Evolutionary conservation across 75 land plant genomes (phyloP), one percentile per base, ranked within the genome.

Genomic region (Pinus tabuliformis): DNA sequence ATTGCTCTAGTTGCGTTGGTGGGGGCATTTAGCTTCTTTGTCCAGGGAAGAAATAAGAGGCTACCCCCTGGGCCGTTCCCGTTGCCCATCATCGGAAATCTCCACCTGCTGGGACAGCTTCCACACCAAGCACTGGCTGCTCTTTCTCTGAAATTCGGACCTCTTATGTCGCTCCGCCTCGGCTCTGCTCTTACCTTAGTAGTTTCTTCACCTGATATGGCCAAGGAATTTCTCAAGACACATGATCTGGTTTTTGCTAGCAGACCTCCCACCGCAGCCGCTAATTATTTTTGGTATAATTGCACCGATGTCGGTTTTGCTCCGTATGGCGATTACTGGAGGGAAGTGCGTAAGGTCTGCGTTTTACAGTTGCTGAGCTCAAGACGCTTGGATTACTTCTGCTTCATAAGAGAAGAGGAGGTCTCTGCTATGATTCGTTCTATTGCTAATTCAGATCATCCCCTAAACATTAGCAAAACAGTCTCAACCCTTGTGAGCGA

Each of bases 241-340:
- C 77, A 88, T 61, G 89, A 87, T 1, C 5, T 12, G 30, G 13
- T 33, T 7, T 86, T 86, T 70, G 62, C 88, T 2, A 58, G 71
- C 62, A 81, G 91, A 16, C 93, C 91, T 52, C 57, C 49, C 7
- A 52, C 22, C 54, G 62, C 81, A n/a, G 82, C 83, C 39, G 65
- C 70, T 14, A 59, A 81, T 16, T 59, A 77, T 63, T 65, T 89
- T 18, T 42, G 74, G 6, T 86, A 83, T 56, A 73, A 75, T 11
- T 72, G 75, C 37, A 52, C 78, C 15, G 85, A 79, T 61, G 76
- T 86, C 75, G 37, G 72, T 13, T 83, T 73, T 52, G 83, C 91
- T 4, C 84, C 86, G 42, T 79, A 81, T 75, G 91, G 91, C 1
- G 81, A 82, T 7, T 75, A 83, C 42, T 89, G 91, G 91, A 78